phyloP scores from a whole-genome alignment of 2,329 filamentous ascomycete genomes.

The Ceratocystis papillata region DNA sequence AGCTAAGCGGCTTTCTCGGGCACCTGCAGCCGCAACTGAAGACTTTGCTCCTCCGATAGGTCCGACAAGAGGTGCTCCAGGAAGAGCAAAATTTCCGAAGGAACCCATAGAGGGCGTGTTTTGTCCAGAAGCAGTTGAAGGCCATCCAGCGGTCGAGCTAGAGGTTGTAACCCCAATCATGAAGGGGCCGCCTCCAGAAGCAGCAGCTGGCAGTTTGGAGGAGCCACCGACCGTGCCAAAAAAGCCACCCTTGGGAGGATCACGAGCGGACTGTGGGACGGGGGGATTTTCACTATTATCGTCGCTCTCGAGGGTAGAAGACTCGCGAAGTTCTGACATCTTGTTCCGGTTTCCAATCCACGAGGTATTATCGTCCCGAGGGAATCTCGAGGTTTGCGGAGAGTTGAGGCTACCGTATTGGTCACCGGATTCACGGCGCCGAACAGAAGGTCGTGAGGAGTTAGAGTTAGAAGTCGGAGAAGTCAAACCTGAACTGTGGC shows the following conservation, averaged over 20 bases:
- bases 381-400: slow-evolving; percentile 49
- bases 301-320: slow-evolving; percentile 46
- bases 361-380: slow-evolving; percentile 50
- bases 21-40: slow-evolving; percentile 29
- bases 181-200: slow-evolving; percentile 15
- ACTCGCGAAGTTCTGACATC: slow-evolving; percentile 23
- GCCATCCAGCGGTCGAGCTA: slow-evolving; percentile 38
- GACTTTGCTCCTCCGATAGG: slow-evolving; percentile 49
- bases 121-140: slow-evolving; percentile 40
- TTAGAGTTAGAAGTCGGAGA: slow-evolving; percentile 51
- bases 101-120: slow-evolving; percentile 54
- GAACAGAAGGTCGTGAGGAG: slow-evolving; percentile 58
- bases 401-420: slow-evolving; percentile 49
- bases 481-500: not conserved
- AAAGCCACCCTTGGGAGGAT: slow-evolving; percentile 21
- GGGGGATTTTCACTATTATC: slow-evolving; percentile 32
- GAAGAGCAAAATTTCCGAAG: slow-evolving; percentile 81
- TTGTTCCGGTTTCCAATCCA: slow-evolving; percentile 46
- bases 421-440: slow-evolving; percentile 72
- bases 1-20: slow-evolving; percentile 71
- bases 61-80: slow-evolving; percentile 43
- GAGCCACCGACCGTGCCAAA: slow-evolving; percentile 20
- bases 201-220: slow-evolving; percentile 13
- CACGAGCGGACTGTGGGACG: slow-evolving; percentile 22
- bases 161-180: slow-evolving; percentile 37